Conservation (phyloP, 352 stramenopile genomes). For the Blastocystis hominis region DNA sequence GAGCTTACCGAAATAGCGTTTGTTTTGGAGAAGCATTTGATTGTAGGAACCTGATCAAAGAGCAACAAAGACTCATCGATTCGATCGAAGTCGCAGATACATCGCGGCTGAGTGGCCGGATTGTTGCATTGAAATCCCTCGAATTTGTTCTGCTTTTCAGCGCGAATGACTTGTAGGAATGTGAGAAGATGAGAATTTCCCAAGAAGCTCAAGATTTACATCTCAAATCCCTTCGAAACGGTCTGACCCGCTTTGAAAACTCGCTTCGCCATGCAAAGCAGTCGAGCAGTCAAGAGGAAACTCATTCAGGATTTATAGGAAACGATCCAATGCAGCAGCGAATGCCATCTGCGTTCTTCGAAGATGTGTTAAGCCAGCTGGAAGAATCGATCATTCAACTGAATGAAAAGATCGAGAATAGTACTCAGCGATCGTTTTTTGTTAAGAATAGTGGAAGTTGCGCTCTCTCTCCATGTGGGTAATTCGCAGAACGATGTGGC, state of each 20-base stretch:
- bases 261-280: background rate
- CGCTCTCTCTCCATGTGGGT: background rate
- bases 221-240: background rate
- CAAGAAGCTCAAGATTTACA: background rate
- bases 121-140: background rate
- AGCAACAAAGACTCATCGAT: background rate
- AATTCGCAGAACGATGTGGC: background rate
- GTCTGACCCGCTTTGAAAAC: background rate
- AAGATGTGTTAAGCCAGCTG: conserved; percentile 22
- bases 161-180: background rate
- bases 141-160: background rate
- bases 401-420: conserved; percentile 18
- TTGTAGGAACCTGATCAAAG: background rate
- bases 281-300: background rate
- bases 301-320: background rate
- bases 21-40: background rate
- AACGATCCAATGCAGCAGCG: background rate
- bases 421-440: background rate
- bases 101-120: background rate
- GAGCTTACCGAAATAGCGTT: conserved; percentile 1
- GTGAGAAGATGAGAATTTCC: background rate
- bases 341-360: background rate
- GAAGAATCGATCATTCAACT: background rate
- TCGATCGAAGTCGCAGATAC: background rate
- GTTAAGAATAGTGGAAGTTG: conserved; percentile 27